A percentile compares a stretch with the other conserved stretches of the same genome.
Conservation (phyloP, 768 basidiomycete species). For the Leccinum aurantiacum region DNA sequence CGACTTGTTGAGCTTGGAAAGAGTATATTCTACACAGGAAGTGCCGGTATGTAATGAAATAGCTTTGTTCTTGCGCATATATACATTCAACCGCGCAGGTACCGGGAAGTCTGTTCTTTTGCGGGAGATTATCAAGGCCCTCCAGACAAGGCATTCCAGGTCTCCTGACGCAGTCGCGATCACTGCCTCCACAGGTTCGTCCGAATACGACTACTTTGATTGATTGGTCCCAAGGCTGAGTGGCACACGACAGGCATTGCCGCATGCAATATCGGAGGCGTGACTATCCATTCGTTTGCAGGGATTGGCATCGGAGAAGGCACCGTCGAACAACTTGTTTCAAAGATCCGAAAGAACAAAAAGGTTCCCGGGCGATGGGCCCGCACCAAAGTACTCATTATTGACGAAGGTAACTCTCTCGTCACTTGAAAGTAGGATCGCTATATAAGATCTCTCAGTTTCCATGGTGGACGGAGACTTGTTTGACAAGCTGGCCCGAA, state of each 20-base stretch:
- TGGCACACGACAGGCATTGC: slow-evolving; percentile 65
- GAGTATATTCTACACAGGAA: slow-evolving; percentile 94
- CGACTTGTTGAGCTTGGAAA: slow-evolving; percentile 68
- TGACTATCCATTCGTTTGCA: slow-evolving; percentile 94
- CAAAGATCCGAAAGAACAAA: slow-evolving; percentile 76
- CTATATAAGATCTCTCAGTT: slow-evolving; percentile 47
- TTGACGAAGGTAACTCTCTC: slow-evolving; percentile 64
- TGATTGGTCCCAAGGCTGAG: background rate
- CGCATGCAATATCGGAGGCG: slow-evolving; percentile 95
- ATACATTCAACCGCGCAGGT: slow-evolving; percentile 47
- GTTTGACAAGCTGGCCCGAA: slow-evolving; percentile 83
- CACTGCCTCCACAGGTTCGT: slow-evolving; percentile 87
- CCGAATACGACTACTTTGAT: background rate
- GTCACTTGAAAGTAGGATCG: background rate
- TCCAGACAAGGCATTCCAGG: slow-evolving; percentile 56
- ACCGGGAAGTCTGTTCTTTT: slow-evolving; percentile 96
- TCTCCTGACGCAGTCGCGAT: slow-evolving; percentile 78
- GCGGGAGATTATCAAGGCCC: slow-evolving; percentile 80
- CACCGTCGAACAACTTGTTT: slow-evolving; percentile 55
- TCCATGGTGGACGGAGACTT: slow-evolving; percentile 96
- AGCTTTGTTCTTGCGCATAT: slow-evolving; percentile 18
- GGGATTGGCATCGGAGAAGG: slow-evolving; percentile 87
- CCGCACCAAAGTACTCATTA: slow-evolving; percentile 79
- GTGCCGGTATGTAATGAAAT: slow-evolving; percentile 68
- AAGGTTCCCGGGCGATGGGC: slow-evolving; percentile 81